Conservation (phyloP, 768 basidiomycete genomes). For the Rhodotorula taiwanensis region DNA sequence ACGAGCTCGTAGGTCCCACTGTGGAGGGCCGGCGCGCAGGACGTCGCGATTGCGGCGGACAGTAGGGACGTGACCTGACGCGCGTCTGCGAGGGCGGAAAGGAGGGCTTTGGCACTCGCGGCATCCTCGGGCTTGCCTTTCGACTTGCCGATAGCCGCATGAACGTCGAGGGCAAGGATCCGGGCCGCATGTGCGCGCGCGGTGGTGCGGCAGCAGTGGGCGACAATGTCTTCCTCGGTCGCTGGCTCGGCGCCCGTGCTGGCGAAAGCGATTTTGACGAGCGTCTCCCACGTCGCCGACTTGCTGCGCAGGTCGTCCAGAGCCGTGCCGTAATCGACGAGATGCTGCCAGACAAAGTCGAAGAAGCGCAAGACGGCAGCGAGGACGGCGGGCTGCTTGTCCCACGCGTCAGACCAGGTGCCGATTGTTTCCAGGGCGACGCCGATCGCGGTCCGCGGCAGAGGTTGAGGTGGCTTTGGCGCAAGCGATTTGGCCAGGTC, state of each 20-base stretch:
- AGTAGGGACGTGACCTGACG: conserved; percentile 20
- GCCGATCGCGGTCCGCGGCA: conserved; percentile 55
- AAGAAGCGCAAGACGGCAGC: conserved; percentile 68
- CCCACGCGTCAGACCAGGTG: conserved; percentile 69
- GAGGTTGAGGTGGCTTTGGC: conserved; percentile 3
- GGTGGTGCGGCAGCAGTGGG: conserved; percentile 59
- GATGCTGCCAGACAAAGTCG: conserved; percentile 71
- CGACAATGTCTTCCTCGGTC: conserved; percentile 56
- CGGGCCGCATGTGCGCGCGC: conserved; percentile 69
- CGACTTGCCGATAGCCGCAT: conserved; percentile 32
- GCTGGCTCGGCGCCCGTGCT: conserved; percentile 43
- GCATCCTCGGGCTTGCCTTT: conserved; percentile 13
- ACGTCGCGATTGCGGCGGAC: conserved; percentile 47
- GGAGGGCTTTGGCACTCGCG: conserved; percentile 24
- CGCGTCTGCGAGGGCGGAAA: conserved; percentile 10
- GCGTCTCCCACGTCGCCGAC: conserved; percentile 47
- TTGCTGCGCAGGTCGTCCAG: conserved; percentile 57
- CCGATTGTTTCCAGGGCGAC: conserved; percentile 61
- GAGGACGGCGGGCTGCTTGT: conserved; percentile 66
- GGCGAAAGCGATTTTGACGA: conserved; percentile 57
- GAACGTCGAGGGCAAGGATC: conserved; percentile 68
- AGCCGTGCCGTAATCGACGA: conserved; percentile 60
- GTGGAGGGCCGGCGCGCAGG: conserved; percentile 63
- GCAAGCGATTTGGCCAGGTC: conserved; percentile 40
- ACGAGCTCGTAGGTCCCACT: conserved; percentile 56